Evolutionary conservation across 2,329 filamentous ascomycete species (phyloP).

Genomic region (Hyphodiscus sp.): DNA sequence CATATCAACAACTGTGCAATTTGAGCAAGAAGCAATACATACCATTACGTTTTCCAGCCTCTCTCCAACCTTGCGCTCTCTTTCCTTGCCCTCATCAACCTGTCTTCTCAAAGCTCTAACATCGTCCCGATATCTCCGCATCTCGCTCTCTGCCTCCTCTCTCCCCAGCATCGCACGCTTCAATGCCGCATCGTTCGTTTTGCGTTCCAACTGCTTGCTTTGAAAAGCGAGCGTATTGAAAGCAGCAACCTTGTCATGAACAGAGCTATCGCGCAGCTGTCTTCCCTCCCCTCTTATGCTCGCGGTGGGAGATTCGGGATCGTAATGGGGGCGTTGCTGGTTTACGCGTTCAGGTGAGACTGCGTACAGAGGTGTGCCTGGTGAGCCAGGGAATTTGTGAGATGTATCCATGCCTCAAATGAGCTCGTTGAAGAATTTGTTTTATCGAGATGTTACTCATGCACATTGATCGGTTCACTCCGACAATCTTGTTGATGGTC

Average conservation of each 20-base stretch:
- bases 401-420: slow-evolving; percentile 34
- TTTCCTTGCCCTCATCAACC: slow-evolving; percentile 57
- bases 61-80: slow-evolving; percentile 61
- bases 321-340: slow-evolving; percentile 32
- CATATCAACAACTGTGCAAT: slow-evolving; percentile 9
- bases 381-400: slow-evolving; percentile 47
- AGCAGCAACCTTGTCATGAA: slow-evolving; percentile 63
- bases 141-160: slow-evolving; percentile 66
- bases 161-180: slow-evolving; percentile 61
- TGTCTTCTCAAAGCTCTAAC: slow-evolving; percentile 47
- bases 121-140: slow-evolving; percentile 58
- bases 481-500: background rate
- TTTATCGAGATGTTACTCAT: background rate
- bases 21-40: slow-evolving; percentile 32
- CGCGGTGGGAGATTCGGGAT: slow-evolving; percentile 15
- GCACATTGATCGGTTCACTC: background rate
- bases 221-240: slow-evolving; percentile 61
- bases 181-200: slow-evolving; percentile 57
- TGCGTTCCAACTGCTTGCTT: slow-evolving; percentile 53
- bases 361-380: slow-evolving; percentile 51
- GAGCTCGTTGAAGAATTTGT: background rate
- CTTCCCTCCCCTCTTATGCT: slow-evolving; percentile 8
- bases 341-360: slow-evolving; percentile 61
- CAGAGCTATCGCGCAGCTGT: slow-evolving; percentile 49
- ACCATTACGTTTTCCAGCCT: slow-evolving; percentile 65